Evolutionary conservation across 129 eudicot genomes (phyloP).

Genomic region (Daucus carota): DH1_v3.0 NC_030383.2:10450501-10451000

Average conservation of each 20-base stretch:
- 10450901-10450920: neutral
- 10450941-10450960: neutral
- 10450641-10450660: neutral
- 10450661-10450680: neutral
- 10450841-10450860: slow-evolving; percentile 86
- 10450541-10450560: neutral
- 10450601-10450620: neutral
- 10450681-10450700: neutral
- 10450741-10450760: neutral
- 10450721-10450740: neutral
- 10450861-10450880: slow-evolving; percentile 19
- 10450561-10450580: neutral
- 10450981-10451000: neutral
- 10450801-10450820: slow-evolving; percentile 79
- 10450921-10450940: neutral
- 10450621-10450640: neutral
- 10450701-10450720: neutral
- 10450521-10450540: neutral
- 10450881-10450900: neutral
- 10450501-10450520: neutral
- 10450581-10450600: neutral
- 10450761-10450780: slow-evolving; percentile 16
- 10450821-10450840: slow-evolving; percentile 55
- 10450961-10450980: neutral
- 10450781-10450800: slow-evolving; percentile 95